Percentiles rank a stretch among this genome's conserved stretches.
Conservation (phyloP, 805 yeast species). For the Torulaspora gathmanii region DNA sequence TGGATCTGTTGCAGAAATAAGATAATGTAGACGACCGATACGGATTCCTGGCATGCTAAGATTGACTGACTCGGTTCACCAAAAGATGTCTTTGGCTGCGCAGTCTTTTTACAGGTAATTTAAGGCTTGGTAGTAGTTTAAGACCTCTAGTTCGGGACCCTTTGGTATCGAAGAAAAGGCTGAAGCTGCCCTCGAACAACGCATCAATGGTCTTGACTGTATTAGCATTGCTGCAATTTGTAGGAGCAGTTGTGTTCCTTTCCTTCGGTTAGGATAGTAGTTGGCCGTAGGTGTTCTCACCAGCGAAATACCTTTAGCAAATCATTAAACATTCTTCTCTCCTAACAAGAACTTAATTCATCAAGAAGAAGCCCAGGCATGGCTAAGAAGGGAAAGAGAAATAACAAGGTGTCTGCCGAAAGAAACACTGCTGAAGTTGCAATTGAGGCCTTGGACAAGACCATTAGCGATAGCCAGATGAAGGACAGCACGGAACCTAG, state of each 20-base stretch:
- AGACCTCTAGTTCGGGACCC: too few relatives aligned
- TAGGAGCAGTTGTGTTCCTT: too few relatives aligned
- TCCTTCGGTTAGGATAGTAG: background rate
- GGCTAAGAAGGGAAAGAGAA: constrained; percentile 4
- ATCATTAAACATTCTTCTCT: background rate
- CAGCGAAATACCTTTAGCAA: background rate
- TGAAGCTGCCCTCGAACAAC: too few relatives aligned
- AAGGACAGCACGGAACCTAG: too few relatives aligned
- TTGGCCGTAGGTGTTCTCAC: background rate
- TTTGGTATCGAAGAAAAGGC: too few relatives aligned
- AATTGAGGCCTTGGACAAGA: background rate
- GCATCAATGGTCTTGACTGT: background rate
- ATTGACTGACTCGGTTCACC: too few relatives aligned
- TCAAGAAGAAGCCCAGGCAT: background rate
- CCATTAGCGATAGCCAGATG: too few relatives aligned
- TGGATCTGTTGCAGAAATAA: background rate
- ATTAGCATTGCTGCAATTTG: too few relatives aligned
- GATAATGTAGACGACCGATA: background rate
- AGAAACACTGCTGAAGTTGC: background rate
- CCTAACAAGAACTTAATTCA: background rate
- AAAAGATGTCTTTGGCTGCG: too few relatives aligned
- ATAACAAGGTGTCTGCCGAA: background rate
- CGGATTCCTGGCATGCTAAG: background rate
- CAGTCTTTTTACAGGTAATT: too few relatives aligned
- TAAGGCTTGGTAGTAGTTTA: too few relatives aligned